Conservation (phyloP, 2,329 filamentous ascomycete genomes). For the Fusarium agapanthi region DNA sequence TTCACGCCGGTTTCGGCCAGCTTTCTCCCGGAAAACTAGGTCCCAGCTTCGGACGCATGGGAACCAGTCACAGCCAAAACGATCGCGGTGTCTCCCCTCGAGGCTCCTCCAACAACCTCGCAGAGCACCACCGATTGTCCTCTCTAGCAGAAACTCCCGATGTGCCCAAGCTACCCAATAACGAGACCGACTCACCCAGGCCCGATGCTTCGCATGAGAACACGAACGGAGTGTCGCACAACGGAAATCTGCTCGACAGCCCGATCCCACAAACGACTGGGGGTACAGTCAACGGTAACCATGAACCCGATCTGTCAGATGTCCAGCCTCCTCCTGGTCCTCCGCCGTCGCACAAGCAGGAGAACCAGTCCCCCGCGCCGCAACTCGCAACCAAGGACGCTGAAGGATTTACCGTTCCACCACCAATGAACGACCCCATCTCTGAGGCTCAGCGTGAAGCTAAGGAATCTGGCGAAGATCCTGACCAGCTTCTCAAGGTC, state of each 20-base stretch:
- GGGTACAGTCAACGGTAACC: constrained; percentile 57
- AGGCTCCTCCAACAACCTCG: constrained; percentile 67
- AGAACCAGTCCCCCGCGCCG: constrained; percentile 47
- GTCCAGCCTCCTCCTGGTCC: constrained; percentile 62
- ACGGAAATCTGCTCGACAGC: constrained; percentile 43
- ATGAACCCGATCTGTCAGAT: constrained; percentile 58
- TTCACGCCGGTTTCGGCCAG: constrained; percentile 68
- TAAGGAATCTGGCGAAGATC: constrained; percentile 61
- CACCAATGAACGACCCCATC: constrained; percentile 69
- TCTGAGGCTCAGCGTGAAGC: constrained; percentile 76
- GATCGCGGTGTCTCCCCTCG: constrained; percentile 64
- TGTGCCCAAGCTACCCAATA: constrained; percentile 42
- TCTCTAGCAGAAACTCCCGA: constrained; percentile 67
- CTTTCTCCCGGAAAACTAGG: constrained; percentile 63
- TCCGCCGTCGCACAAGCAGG: constrained; percentile 54
- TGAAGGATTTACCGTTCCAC: constrained; percentile 80
- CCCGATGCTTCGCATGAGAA: constrained; percentile 50
- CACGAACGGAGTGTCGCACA: constrained; percentile 55
- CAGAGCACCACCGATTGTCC: constrained; percentile 62
- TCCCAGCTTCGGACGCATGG: constrained; percentile 67
- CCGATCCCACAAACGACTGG: constrained; percentile 43
- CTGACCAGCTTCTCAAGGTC: constrained; percentile 77
- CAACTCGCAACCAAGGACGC: constrained; percentile 65
- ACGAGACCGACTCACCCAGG: constrained; percentile 39
- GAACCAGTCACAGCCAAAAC: constrained; percentile 63